Conservation (phyloP, 2,329 filamentous ascomycete species). For the Cladosporium sp. region DNA sequence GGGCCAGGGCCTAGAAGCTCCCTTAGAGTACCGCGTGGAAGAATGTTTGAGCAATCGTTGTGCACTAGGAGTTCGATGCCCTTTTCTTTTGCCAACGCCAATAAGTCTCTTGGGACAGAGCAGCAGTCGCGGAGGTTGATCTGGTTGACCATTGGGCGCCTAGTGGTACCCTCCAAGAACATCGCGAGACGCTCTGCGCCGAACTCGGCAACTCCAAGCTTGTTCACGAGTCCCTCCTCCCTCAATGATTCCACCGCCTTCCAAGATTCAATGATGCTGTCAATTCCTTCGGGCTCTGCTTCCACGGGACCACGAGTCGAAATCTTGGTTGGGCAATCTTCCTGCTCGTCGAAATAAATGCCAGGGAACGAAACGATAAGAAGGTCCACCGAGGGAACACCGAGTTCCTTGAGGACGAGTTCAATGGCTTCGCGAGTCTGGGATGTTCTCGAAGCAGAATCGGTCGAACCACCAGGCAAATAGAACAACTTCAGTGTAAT, state of each 20-base stretch:
- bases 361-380: conserved; percentile 90
- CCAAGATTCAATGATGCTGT: conserved; percentile 62
- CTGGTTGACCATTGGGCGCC: conserved; percentile 81
- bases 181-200: conserved; percentile 73
- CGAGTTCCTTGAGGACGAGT: conserved; percentile 73
- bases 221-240: conserved; percentile 61
- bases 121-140: conserved; percentile 96
- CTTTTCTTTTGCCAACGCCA: conserved; percentile 74
- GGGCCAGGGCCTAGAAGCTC: conserved; percentile 71
- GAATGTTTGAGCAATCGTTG: conserved; percentile 85
- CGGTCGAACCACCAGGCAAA: conserved; percentile 51
- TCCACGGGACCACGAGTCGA: conserved; percentile 32
- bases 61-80: conserved; percentile 86
- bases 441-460: conserved; percentile 54
- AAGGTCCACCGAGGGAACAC: conserved; percentile 70
- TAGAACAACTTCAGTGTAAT: conserved; percentile 96
- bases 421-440: conserved; percentile 74
- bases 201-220: conserved; percentile 85
- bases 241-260: conserved; percentile 66
- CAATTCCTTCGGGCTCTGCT: conserved; percentile 51
- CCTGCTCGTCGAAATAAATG: conserved; percentile 87
- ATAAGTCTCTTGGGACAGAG: conserved; percentile 82
- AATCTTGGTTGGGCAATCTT: conserved; percentile 61
- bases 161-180: conserved; percentile 64
- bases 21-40: conserved; percentile 76